phyloP scores from a whole-genome alignment of 2,329 filamentous ascomycete genomes.

The Xenoacremonium recifei region DNA sequence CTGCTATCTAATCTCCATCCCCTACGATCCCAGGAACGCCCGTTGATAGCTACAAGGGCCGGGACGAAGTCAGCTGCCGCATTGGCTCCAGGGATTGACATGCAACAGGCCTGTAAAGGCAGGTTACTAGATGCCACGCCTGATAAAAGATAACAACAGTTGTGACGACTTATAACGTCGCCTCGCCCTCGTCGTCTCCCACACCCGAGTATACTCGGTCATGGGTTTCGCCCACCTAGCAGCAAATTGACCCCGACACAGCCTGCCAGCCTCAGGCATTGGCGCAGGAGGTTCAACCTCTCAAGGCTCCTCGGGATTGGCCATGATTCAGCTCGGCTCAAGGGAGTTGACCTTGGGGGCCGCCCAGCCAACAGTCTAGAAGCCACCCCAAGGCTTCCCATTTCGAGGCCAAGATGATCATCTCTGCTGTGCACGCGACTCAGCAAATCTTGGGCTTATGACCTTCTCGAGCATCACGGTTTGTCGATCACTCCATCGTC shows the following conservation, averaged over 20 bases:
- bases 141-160: no score
- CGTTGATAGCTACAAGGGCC: not conserved
- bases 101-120: not conserved
- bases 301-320: not conserved
- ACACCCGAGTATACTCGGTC: not conserved
- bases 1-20: conserved; percentile 1
- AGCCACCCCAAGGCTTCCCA: no score
- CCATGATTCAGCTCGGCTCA: not conserved
- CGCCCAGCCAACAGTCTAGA: no score
- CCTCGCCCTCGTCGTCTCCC: not conserved
- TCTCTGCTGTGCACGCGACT: no score
- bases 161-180: no score
- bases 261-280: not conserved
- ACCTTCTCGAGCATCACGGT: no score
- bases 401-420: no score
- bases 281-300: not conserved
- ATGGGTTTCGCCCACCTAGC: not conserved
- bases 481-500: no score
- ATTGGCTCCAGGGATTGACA: not conserved
- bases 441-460: no score
- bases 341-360: not conserved
- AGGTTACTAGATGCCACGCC: not conserved
- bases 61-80: not conserved
- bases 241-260: not conserved
- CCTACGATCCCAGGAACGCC: not conserved